A percentile compares a stretch with the other conserved stretches of the same genome.
Conservation (phyloP, 2,329 filamentous ascomycete species). For the Colletotrichum brevisporum region DNA sequence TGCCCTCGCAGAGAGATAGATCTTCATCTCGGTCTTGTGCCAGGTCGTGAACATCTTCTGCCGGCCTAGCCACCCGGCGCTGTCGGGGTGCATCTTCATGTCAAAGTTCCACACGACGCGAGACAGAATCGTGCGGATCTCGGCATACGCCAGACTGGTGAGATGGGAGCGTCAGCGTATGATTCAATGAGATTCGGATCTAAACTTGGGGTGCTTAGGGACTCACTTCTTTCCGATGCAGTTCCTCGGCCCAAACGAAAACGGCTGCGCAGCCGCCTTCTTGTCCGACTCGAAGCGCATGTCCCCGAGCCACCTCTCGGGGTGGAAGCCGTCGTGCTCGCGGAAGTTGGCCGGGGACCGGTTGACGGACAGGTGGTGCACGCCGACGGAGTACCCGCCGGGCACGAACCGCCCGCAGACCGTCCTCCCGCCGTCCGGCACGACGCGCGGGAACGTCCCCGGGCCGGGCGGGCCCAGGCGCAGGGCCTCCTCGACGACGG, state of each 20-base stretch:
- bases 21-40: constrained; percentile 39
- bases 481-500: constrained; percentile 58
- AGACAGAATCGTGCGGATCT: constrained; percentile 31
- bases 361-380: constrained; percentile 48
- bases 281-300: constrained; percentile 48
- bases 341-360: constrained; percentile 44
- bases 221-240: constrained; percentile 66
- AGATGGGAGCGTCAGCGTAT: not conserved
- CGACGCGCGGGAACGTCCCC: constrained; percentile 46
- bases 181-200: too few species aligned
- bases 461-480: constrained; percentile 54
- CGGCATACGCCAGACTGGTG: constrained; percentile 24
- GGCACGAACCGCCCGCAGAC: constrained; percentile 51
- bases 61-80: constrained; percentile 52
- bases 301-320: constrained; percentile 35
- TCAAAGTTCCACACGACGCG: constrained; percentile 38
- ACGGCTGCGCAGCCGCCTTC: constrained; percentile 61
- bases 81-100: constrained; percentile 42
- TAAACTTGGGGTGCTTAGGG: too few species aligned
- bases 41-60: constrained; percentile 38
- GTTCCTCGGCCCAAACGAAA: constrained; percentile 63
- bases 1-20: constrained; percentile 13
- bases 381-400: constrained; percentile 49
- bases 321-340: constrained; percentile 20
- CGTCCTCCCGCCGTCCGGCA: constrained; percentile 49